A percentile compares a stretch with the other conserved stretches of the same genome.
Evolutionary conservation across 2,329 filamentous ascomycete genomes (phyloP).

Genomic region (Sporothrix humicola): DNA sequence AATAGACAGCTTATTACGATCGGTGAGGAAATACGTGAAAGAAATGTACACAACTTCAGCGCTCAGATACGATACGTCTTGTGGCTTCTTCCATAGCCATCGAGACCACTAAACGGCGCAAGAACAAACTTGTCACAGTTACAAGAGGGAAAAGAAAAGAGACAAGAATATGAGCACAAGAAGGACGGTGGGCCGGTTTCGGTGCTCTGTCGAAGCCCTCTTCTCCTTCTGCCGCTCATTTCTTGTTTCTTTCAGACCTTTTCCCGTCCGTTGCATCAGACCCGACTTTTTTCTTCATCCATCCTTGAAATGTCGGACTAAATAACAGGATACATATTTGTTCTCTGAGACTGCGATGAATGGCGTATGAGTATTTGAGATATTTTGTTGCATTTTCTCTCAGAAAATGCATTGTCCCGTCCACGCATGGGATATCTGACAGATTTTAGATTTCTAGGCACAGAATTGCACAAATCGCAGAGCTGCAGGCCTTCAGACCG

Average conservation of each 20-base stretch:
- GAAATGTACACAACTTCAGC: slow-evolving; percentile 42
- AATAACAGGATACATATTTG: slow-evolving; percentile 63
- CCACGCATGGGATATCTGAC: slow-evolving; percentile 9
- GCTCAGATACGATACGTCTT: slow-evolving; percentile 71
- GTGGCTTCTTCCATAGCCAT: slow-evolving; percentile 56
- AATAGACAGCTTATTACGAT: slow-evolving; percentile 14
- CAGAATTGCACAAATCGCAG: background rate
- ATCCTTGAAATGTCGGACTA: slow-evolving; percentile 67
- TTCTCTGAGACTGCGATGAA: background rate
- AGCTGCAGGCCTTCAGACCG: background rate
- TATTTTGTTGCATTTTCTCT: too few relatives aligned
- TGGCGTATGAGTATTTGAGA: too few relatives aligned
- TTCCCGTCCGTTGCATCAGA: slow-evolving; percentile 65
- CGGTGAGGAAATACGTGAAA: background rate
- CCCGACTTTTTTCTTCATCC: slow-evolving; percentile 54
- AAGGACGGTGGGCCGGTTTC: background rate
- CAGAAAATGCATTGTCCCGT: background rate
- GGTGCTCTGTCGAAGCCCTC: slow-evolving; percentile 17
- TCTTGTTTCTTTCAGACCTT: background rate
- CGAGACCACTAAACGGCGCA: slow-evolving; percentile 66
- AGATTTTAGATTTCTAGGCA: background rate
- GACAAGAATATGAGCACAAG: background rate
- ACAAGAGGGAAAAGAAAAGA: slow-evolving; percentile 12
- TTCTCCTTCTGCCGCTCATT: background rate
- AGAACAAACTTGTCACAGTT: slow-evolving; percentile 52